Evolutionary conservation across 73 alveolate genomes (phyloP).

Genomic region (Tetrahymena borealis): DNA sequence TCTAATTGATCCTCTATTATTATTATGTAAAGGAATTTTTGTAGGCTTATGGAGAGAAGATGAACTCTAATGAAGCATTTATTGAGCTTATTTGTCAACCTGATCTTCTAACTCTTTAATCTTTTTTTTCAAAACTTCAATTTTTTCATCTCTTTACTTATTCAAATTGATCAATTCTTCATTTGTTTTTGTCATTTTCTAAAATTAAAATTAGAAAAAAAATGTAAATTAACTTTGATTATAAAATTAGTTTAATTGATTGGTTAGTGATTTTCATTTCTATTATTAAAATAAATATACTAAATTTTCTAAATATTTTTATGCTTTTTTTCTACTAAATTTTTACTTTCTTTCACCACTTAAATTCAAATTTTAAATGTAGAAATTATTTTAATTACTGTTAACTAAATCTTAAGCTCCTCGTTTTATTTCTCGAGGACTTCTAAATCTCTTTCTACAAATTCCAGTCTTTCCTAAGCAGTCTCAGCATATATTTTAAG

Average conservation of each 20-base stretch:
- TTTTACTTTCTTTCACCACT: too few species aligned
- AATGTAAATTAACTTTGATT: background rate
- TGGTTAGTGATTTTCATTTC: too few species aligned
- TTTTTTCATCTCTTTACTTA: background rate
- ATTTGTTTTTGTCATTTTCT: background rate
- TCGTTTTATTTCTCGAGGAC: background rate
- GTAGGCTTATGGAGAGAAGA: background rate
- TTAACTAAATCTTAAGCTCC: background rate
- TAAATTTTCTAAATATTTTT: too few species aligned
- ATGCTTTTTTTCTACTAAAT: too few species aligned
- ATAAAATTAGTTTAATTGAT: too few species aligned
- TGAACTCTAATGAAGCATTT: background rate
- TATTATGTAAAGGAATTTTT: background rate
- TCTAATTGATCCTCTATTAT: background rate
- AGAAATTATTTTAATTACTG: too few species aligned
- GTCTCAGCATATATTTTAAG: constrained; percentile 57
- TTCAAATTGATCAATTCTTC: background rate
- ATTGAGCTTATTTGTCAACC: background rate
- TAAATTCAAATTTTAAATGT: too few species aligned
- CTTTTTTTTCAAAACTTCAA: background rate
- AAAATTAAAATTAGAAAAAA: background rate
- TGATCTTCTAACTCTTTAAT: background rate
- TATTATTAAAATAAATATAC: too few species aligned
- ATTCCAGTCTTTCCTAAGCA: constrained; percentile 50
- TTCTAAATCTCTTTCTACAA: constrained; percentile 5